Evolutionary conservation across 139 green algal species (phyloP).

Genomic region (Picochlorum sp.): DNA sequence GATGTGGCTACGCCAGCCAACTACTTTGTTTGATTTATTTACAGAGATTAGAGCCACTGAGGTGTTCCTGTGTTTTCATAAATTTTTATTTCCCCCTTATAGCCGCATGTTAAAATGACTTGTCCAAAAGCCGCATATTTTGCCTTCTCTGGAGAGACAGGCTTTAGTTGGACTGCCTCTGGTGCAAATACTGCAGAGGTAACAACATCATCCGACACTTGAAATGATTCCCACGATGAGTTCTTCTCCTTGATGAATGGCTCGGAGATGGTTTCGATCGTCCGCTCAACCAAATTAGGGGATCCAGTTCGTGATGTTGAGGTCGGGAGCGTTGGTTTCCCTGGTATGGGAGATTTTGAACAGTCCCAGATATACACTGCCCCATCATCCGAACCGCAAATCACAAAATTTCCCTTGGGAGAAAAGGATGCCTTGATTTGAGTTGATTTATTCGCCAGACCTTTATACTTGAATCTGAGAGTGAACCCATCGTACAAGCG

Average conservation of each 20-base stretch:
- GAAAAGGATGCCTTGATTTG: constrained; percentile 47
- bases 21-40: constrained; percentile 62
- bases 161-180: constrained; percentile 7
- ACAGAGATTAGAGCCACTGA: constrained; percentile 25
- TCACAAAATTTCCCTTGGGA: constrained; percentile 33
- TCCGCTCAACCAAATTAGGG: neutral
- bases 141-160: neutral
- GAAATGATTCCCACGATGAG: constrained; percentile 51
- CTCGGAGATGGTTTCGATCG: constrained; percentile 5
- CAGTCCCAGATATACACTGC: constrained; percentile 62
- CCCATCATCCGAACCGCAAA: constrained; percentile 71
- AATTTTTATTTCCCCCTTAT: constrained; percentile 43
- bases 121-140: neutral
- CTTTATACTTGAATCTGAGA: constrained; percentile 84
- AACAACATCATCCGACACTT: constrained; percentile 46
- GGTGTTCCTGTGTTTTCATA: constrained; percentile 41
- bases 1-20: constrained; percentile 52
- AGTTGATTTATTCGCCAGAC: constrained; percentile 61
- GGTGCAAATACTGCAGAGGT: constrained; percentile 58
- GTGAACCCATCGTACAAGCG: constrained; percentile 52
- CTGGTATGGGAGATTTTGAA: neutral
- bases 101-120: constrained; percentile 27
- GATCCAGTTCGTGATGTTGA: neutral
- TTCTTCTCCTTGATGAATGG: constrained; percentile 43
- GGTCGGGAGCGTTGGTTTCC: neutral